A percentile compares a stretch with the other conserved stretches of the same genome.
Evolutionary conservation across 2,329 filamentous ascomycete species (phyloP).

Genomic region (Colletotrichum trifolii): DNA sequence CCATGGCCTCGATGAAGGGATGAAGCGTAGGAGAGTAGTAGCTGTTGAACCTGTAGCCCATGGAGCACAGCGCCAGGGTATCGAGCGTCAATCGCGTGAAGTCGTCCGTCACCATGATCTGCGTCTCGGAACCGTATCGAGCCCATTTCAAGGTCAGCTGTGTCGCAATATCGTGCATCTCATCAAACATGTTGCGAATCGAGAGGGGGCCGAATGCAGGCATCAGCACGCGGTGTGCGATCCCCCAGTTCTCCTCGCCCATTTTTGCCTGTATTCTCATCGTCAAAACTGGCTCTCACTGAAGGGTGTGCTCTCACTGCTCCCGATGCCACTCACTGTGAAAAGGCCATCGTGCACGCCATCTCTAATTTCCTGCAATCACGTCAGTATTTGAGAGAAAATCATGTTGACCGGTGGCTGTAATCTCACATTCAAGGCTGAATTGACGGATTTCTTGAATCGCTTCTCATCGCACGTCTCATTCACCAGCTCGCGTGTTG

Average conservation of each 20-base stretch:
- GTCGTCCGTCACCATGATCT: constrained; percentile 66
- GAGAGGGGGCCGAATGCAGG: constrained; percentile 77
- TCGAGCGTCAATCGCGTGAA: constrained; percentile 73
- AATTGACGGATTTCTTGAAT: constrained; percentile 68
- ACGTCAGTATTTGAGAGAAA: neutral
- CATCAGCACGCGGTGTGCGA: constrained; percentile 73
- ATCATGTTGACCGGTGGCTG: neutral
- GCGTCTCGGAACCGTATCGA: constrained; percentile 51
- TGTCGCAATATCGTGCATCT: constrained; percentile 62
- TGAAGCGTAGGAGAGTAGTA: constrained; percentile 61
- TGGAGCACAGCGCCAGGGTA: constrained; percentile 68
- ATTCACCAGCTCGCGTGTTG: constrained; percentile 66
- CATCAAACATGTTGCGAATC: constrained; percentile 69
- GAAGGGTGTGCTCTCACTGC: too few species aligned
- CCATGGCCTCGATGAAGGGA: constrained; percentile 66
- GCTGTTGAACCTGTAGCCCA: constrained; percentile 70
- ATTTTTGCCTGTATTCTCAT: constrained; percentile 22
- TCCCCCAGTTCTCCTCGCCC: constrained; percentile 44
- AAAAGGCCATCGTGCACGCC: constrained; percentile 57
- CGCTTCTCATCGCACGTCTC: constrained; percentile 74
- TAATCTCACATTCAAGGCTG: constrained; percentile 49
- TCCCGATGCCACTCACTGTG: constrained; percentile 28
- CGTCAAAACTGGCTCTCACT: neutral
- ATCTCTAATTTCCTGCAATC: constrained; percentile 63
- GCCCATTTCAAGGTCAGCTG: constrained; percentile 68